These are phyloP conservation scores for Mortierella sp. DNA, from an alignment of 371 early-diverging fungal species.

Conservation along the genomic window DNA sequence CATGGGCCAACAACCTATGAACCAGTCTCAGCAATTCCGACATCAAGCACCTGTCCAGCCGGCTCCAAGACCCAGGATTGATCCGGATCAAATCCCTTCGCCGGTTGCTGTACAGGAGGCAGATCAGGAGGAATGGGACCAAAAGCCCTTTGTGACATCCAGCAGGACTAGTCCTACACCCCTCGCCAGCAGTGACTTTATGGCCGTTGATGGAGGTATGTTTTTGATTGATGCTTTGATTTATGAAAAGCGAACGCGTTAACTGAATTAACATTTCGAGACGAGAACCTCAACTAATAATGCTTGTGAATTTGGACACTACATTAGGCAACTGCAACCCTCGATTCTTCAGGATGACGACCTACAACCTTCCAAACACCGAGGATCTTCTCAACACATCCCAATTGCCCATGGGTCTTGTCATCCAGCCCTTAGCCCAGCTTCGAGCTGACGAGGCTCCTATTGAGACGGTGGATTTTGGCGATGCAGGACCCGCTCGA, in stretches of 20 bases:
- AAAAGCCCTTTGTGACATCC: constrained; percentile 79
- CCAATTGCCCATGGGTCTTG: constrained; percentile 86
- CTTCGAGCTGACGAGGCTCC: constrained; percentile 83
- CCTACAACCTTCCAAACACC: constrained; percentile 85
- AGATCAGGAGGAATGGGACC: constrained; percentile 79
- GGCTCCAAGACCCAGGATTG: constrained; percentile 74
- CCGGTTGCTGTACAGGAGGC: constrained; percentile 85
- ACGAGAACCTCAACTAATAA: too few species aligned
- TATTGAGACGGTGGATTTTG: constrained; percentile 91
- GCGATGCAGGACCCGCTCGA: constrained; percentile 91
- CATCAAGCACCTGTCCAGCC: constrained; percentile 45
- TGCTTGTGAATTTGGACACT: background rate
- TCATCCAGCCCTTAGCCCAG: constrained; percentile 92
- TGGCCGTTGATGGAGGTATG: constrained; percentile 86
- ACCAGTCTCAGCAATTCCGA: constrained; percentile 66
- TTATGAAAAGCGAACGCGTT: background rate
- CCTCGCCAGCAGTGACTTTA: constrained; percentile 82
- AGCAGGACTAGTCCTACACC: constrained; percentile 76
- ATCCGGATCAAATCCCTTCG: constrained; percentile 95
- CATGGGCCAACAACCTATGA: constrained; percentile 81
- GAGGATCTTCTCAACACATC: constrained; percentile 83
- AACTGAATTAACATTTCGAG: background rate
- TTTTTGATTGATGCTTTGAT: background rate
- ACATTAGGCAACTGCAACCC: constrained; percentile 88
- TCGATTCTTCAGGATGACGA: constrained; percentile 89